Evolutionary conservation across 2,329 filamentous ascomycete genomes (phyloP).

Genomic region (Beauveria medogensis): DNA sequence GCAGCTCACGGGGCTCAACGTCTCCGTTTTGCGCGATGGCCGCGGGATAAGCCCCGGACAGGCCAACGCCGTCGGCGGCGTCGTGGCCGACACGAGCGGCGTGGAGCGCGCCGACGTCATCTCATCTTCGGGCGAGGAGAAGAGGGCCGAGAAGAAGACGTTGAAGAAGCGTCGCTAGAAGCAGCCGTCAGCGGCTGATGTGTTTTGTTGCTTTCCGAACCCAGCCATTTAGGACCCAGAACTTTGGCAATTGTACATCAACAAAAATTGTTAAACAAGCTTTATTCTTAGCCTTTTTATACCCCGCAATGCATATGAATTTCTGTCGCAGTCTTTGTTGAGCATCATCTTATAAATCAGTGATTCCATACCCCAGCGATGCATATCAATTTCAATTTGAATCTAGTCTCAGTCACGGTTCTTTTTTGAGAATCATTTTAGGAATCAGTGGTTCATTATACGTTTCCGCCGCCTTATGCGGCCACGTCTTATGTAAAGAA

Average conservation of each 20-base stretch:
- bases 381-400: background rate
- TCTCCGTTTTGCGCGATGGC: constrained; percentile 8
- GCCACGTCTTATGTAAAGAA: background rate
- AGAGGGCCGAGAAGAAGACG: constrained; percentile 1
- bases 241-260: background rate
- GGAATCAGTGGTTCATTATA: background rate
- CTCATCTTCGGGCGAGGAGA: constrained; percentile 8
- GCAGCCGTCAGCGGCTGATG: background rate
- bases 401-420: background rate
- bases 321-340: background rate
- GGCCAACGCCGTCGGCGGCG: constrained; percentile 8
- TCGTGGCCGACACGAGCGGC: background rate
- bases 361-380: background rate
- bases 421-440: background rate
- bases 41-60: constrained; percentile 10
- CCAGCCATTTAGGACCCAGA: background rate
- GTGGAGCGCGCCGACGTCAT: constrained; percentile 8
- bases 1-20: background rate
- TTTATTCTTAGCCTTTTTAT: background rate
- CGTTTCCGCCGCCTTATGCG: background rate
- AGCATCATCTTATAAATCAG: background rate
- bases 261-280: background rate
- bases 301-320: background rate
- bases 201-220: background rate
- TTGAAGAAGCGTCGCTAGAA: constrained; percentile 9